A percentile compares a stretch with the other conserved stretches of the same genome.
These are phyloP conservation scores for Populus davidiana DNA, from an alignment of 345 rosid genomes.

Conservation along the genomic window DNA sequence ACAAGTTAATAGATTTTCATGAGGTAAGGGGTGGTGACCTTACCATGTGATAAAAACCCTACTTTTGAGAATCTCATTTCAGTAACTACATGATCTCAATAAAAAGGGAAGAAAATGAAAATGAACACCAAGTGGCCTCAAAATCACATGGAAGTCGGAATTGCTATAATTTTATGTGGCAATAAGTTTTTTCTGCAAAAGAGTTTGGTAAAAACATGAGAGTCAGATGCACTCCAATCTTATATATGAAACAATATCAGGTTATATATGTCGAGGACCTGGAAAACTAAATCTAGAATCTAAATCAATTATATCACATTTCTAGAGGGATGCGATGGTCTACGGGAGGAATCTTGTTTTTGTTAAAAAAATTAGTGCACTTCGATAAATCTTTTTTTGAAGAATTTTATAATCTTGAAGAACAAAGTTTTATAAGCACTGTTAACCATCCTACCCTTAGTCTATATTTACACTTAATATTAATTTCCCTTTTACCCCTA, in stretches of 20 bases:
- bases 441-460: not conserved
- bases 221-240: not conserved
- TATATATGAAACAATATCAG: not conserved
- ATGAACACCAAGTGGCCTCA: not conserved
- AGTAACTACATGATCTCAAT: not conserved
- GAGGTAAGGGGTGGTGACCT: constrained; percentile 41
- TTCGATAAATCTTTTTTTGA: not conserved
- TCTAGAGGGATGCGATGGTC: not conserved
- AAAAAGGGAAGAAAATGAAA: not conserved
- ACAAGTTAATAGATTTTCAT: constrained; percentile 51
- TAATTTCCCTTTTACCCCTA: not conserved
- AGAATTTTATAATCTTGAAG: not conserved
- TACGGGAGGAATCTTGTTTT: not conserved
- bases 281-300: not conserved
- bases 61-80: not conserved
- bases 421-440: not conserved
- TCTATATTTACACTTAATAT: not conserved
- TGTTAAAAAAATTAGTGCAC: not conserved
- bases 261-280: not conserved
- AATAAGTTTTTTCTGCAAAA: not conserved
- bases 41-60: not conserved
- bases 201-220: not conserved
- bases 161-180: not conserved
- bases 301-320: not conserved
- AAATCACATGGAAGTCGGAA: not conserved